These are phyloP conservation scores for Aspergillus intermedius DNA, from an alignment of 2,329 filamentous ascomycete genomes.

Conservation along the genomic window DNA sequence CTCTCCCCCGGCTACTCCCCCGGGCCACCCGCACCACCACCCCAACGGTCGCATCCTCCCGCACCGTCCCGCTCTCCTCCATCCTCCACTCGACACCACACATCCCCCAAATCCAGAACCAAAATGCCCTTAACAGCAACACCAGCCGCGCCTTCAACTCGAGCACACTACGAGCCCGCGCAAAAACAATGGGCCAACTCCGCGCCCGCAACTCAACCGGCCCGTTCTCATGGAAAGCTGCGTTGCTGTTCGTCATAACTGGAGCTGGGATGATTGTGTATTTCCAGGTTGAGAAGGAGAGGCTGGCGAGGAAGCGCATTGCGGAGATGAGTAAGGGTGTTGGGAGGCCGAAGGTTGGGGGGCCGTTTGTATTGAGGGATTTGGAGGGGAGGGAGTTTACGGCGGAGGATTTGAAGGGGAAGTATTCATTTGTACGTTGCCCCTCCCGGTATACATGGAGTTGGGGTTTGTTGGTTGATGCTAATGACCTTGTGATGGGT, in stretches of 20 bases:
- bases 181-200: slow-evolving; percentile 37
- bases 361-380: slow-evolving; percentile 74
- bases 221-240: slow-evolving; percentile 91
- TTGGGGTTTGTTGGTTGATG: background rate
- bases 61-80: slow-evolving; percentile 1
- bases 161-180: slow-evolving; percentile 8
- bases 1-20: slow-evolving; percentile 9
- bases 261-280: slow-evolving; percentile 76
- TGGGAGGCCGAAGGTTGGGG: slow-evolving; percentile 87
- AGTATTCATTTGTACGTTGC: slow-evolving; percentile 53
- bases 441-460: too few relatives aligned
- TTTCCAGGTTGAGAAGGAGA: slow-evolving; percentile 86
- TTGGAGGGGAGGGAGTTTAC: slow-evolving; percentile 73
- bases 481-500: slow-evolving; percentile 3
- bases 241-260: slow-evolving; percentile 73
- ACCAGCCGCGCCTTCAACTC: slow-evolving; percentile 19
- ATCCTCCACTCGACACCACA: background rate
- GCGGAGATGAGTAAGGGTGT: slow-evolving; percentile 91
- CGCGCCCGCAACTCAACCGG: slow-evolving; percentile 34
- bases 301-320: slow-evolving; percentile 81
- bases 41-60: slow-evolving; percentile 5
- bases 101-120: background rate
- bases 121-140: slow-evolving; percentile 1
- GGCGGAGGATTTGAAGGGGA: slow-evolving; percentile 75
- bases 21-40: slow-evolving; percentile 9